Evolutionary conservation across 2,329 filamentous ascomycete genomes (phyloP).

Genomic region (Lachnellula hyalina): DNA sequence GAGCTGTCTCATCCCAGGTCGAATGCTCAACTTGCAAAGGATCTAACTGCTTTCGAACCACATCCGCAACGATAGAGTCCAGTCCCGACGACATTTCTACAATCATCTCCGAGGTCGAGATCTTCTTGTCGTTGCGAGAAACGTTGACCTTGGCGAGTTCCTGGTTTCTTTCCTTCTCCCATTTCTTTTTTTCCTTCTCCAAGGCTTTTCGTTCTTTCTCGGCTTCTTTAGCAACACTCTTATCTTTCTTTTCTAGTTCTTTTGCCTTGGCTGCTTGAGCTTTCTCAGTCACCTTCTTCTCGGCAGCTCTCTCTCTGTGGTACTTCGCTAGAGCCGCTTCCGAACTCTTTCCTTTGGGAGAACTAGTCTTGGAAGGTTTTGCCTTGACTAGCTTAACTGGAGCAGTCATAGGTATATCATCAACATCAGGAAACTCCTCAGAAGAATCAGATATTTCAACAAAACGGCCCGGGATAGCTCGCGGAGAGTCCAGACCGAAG

Average conservation of each 20-base stretch:
- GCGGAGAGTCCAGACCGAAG: neutral
- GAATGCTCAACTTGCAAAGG: constrained; percentile 44
- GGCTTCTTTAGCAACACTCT: constrained; percentile 21
- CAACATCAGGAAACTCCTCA: constrained; percentile 17
- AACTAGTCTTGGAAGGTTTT: neutral
- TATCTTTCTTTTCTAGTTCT: constrained; percentile 17
- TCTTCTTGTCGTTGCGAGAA: constrained; percentile 65
- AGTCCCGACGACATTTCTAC: constrained; percentile 60
- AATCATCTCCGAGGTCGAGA: constrained; percentile 72
- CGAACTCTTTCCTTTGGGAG: neutral
- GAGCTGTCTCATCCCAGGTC: constrained; percentile 41
- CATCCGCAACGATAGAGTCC: constrained; percentile 38
- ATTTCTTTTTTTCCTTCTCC: constrained; percentile 55
- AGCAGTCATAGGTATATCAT: constrained; percentile 1
- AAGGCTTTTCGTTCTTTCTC: constrained; percentile 51
- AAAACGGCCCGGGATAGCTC: neutral
- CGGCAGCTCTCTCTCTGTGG: constrained; percentile 1
- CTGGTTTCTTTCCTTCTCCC: constrained; percentile 58
- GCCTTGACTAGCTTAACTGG: neutral
- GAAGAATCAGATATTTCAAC: constrained; percentile 7
- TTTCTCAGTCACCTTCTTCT: constrained; percentile 12
- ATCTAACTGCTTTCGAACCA: constrained; percentile 46
- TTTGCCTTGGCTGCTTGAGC: constrained; percentile 14
- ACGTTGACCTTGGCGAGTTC: constrained; percentile 72
- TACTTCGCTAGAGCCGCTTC: constrained; percentile 10